Evolutionary conservation across 805 yeast species (phyloP), one percentile per base, ranked within the genome.

Genomic region (Millerozyma acaciae): DNA sequence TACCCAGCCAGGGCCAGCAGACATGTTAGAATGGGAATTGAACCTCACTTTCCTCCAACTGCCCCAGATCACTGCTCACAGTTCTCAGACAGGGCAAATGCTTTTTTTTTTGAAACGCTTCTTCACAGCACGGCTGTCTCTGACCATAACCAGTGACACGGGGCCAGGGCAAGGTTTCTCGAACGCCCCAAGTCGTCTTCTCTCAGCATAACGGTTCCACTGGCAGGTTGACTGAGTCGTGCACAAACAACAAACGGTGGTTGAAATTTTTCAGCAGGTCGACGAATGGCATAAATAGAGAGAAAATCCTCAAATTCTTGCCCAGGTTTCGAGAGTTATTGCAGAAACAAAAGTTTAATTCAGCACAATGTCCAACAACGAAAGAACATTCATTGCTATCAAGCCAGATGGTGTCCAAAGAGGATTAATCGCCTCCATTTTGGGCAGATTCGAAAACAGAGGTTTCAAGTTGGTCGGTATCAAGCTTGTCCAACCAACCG

Each of bases 321-420:
- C 12, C 13, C 10, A 8, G 15, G 13, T 10, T n/a, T n/a, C 13
- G 9, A 5, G 16, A 28, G 21, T 10, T 19, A 18, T 5, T 28
- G 12, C n/a, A 17, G 5, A 21, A 13, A 8, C 25, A 15, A 28
- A 14, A 12, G 21, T 14, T 12, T 19, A 28, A 28, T 15, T 12
- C 10, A 20, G 12, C 16, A 52, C 40, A 49, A 75, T 74, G 80
- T 73, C 80, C 40, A 68, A 66, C 72, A 64, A 65, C 71, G 94
- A 84, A 72, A 83, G 95, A 83, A 84, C 94, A 61, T 84, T 84
- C 64, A 84, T 84, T 73, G 94, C 94, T 50, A 80, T 84, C 61
- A 84, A 84, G 80, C 99, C 99, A 72, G 99, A 93, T 72, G 99
- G 97, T 73, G 97, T 93, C 78, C 97, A 93, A 78, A 87, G 99